Conservation (phyloP, 352 stramenopile species). For the Globisporangium barbulae region DNA sequence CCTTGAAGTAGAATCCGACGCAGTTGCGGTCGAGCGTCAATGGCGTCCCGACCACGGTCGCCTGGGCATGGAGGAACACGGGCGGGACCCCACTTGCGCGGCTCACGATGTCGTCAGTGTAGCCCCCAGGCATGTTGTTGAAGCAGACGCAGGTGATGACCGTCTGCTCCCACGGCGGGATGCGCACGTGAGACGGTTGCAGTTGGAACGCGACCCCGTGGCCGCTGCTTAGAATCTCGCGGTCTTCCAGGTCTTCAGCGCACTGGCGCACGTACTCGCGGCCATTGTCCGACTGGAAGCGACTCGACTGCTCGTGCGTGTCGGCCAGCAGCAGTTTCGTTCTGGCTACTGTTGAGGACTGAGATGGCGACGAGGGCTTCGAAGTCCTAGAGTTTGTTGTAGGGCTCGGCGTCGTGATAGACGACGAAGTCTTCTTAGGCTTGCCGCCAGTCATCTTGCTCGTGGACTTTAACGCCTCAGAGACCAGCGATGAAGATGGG, state of each 20-base stretch:
- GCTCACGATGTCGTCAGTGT: conserved; percentile 61
- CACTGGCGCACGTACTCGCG: conserved; percentile 40
- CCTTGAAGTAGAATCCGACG: conserved; percentile 45
- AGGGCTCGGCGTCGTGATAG: background rate
- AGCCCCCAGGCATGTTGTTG: conserved; percentile 76
- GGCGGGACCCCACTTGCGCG: conserved; percentile 44
- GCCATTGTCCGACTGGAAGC: conserved; percentile 58
- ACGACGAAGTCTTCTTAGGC: background rate
- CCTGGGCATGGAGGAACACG: conserved; percentile 54
- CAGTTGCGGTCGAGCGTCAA: conserved; percentile 61
- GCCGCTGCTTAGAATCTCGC: conserved; percentile 37
- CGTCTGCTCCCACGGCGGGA: conserved; percentile 58
- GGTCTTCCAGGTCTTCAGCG: conserved; percentile 42
- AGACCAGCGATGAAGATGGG: background rate
- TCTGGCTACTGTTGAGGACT: background rate
- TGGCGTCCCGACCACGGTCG: conserved; percentile 53
- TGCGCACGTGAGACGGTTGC: conserved; percentile 24
- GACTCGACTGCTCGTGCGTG: conserved; percentile 33
- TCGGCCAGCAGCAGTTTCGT: conserved; percentile 40
- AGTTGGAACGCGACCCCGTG: conserved; percentile 58
- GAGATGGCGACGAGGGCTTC: background rate
- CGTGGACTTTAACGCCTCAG: background rate
- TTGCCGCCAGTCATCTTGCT: background rate
- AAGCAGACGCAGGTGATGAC: conserved; percentile 57
- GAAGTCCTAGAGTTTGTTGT: background rate